A percentile compares a stretch with the other conserved stretches of the same genome.
Conservation (phyloP, 352 stramenopile species). For the Globisporangium nagaii region DNA sequence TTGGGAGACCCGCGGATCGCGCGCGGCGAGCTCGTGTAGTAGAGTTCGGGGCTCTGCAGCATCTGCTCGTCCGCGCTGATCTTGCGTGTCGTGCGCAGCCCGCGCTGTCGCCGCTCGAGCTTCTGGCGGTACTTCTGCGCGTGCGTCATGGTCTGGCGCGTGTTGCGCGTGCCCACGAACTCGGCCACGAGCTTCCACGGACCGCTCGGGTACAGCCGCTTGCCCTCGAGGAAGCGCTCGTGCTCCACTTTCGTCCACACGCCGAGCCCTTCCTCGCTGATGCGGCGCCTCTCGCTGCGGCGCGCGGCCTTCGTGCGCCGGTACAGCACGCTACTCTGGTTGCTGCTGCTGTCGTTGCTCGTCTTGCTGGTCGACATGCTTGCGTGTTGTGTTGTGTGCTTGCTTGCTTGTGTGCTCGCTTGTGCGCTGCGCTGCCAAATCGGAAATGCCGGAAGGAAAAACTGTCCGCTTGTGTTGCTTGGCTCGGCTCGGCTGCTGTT, state of each 20-base stretch:
- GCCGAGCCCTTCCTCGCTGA: conserved; percentile 30
- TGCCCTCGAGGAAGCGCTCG: conserved; percentile 38
- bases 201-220: conserved; percentile 38
- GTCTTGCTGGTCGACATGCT: neutral
- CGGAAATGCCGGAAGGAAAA: too few relatives aligned
- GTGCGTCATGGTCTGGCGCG: conserved; percentile 93
- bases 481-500: too few relatives aligned
- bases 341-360: neutral
- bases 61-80: conserved; percentile 9
- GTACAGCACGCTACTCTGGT: neutral
- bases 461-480: too few relatives aligned
- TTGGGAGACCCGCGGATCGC: neutral
- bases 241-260: conserved; percentile 38
- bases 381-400: neutral
- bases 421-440: conserved; percentile 18
- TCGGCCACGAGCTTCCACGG: conserved; percentile 47
- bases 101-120: conserved; percentile 31
- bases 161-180: conserved; percentile 43
- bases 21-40: conserved; percentile 3
- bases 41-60: neutral
- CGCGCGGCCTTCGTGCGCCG: conserved; percentile 7
- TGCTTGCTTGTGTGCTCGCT: neutral
- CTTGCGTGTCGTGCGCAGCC: conserved; percentile 12
- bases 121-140: conserved; percentile 84
- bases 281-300: conserved; percentile 16